Percentiles rank a stretch among this genome's conserved stretches.
These are phyloP conservation scores for Myrica gale DNA, from an alignment of 306 rosid species.

Conservation along the genomic window DNA sequence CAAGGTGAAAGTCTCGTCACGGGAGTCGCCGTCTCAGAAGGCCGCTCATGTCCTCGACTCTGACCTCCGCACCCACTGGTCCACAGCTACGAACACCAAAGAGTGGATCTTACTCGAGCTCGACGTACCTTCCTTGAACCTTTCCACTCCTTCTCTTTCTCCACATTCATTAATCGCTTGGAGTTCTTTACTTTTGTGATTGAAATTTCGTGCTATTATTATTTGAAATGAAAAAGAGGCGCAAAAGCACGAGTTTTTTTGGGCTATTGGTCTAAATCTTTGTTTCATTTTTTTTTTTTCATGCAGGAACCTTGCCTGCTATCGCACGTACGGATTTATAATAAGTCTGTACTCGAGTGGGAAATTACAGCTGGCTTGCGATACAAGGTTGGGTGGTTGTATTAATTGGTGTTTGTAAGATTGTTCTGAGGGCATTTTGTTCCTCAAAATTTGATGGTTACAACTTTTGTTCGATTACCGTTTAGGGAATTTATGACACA, in stretches of 20 bases:
- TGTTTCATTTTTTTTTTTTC: constrained; percentile 9
- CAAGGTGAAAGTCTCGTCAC: constrained; percentile 81
- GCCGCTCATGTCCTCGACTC: constrained; percentile 74
- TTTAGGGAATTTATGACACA: no score
- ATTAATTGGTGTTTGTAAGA: constrained; percentile 1
- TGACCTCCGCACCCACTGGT: constrained; percentile 96
- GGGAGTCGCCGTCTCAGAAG: constrained; percentile 87
- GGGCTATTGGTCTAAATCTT: background rate
- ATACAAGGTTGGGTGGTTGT: constrained; percentile 62
- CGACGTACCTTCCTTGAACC: constrained; percentile 32
- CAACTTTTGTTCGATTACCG: background rate
- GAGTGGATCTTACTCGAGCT: constrained; percentile 94
- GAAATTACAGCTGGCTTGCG: constrained; percentile 92
- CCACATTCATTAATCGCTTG: background rate
- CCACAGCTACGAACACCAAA: constrained; percentile 93
- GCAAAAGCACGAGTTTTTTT: background rate
- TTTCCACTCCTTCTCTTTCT: background rate
- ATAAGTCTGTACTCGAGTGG: constrained; percentile 96
- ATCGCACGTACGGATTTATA: constrained; percentile 83
- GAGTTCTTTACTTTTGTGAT: background rate
- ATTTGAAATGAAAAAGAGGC: background rate
- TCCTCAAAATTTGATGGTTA: background rate
- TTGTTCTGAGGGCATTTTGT: background rate
- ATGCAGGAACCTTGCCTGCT: constrained; percentile 79
- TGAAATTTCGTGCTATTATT: background rate